Conservation (phyloP, 2,329 filamentous ascomycete species). For the Pseudocercospora crystallina region DNA sequence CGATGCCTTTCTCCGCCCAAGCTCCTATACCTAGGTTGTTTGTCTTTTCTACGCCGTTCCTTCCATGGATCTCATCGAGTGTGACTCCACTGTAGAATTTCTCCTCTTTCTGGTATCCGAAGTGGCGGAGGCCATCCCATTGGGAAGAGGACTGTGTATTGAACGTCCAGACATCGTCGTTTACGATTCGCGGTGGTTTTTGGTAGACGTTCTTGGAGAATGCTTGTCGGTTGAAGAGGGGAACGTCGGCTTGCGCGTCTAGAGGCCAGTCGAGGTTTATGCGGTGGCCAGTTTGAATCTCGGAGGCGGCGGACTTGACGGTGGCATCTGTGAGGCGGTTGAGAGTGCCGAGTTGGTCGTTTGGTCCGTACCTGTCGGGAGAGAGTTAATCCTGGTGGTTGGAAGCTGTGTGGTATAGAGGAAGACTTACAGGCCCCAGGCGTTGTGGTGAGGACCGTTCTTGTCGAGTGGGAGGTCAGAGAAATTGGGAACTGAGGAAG, state of each 20-base stretch:
- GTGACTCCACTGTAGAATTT: slow-evolving; percentile 40
- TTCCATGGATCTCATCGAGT: slow-evolving; percentile 42
- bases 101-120: slow-evolving; percentile 49
- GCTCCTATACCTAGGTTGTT: slow-evolving; percentile 47
- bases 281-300: slow-evolving; percentile 56
- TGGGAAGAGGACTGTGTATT: slow-evolving; percentile 30
- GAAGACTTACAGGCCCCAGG: slow-evolving; percentile 29
- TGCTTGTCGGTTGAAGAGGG: slow-evolving; percentile 57
- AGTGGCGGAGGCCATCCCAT: slow-evolving; percentile 57
- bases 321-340: slow-evolving; percentile 60
- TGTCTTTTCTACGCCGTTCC: slow-evolving; percentile 32
- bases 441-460: slow-evolving; percentile 47
- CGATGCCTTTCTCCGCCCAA: slow-evolving; percentile 56
- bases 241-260: slow-evolving; percentile 52
- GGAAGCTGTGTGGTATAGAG: neutral
- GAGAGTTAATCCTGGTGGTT: slow-evolving; percentile 20
- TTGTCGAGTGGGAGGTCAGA: slow-evolving; percentile 50
- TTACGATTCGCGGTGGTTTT: slow-evolving; percentile 54
- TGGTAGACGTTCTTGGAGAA: slow-evolving; percentile 57
- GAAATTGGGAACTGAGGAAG: slow-evolving; percentile 45
- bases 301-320: slow-evolving; percentile 50
- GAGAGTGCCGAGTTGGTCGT: slow-evolving; percentile 60
- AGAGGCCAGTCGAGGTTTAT: slow-evolving; percentile 63
- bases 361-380: slow-evolving; percentile 53
- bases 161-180: slow-evolving; percentile 59